Percentiles rank a stretch among this genome's conserved stretches.
phyloP scores from a whole-genome alignment of 345 rosid genomes.

The Brassica nigra region DNA sequence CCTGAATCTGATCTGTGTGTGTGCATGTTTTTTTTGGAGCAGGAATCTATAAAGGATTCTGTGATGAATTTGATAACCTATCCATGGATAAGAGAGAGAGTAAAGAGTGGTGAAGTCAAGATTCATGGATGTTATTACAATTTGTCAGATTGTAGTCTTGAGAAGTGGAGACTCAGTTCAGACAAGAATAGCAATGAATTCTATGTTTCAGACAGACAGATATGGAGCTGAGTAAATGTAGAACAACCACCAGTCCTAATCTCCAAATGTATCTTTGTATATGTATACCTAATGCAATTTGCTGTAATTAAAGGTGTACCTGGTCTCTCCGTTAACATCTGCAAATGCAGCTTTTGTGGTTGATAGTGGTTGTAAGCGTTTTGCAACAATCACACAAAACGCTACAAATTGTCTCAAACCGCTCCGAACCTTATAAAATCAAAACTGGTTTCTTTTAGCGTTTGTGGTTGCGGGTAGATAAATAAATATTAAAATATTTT shows the following conservation, averaged over 20 bases:
- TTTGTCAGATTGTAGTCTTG: constrained; percentile 59
- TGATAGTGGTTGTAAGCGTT: no score
- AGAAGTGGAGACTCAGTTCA: constrained; percentile 58
- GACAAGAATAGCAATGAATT: constrained; percentile 36
- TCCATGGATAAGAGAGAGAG: constrained; percentile 74
- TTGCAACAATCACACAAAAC: no score
- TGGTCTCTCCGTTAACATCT: no score
- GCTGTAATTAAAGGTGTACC: no score
- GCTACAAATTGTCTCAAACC: no score
- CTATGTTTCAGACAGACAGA: constrained; percentile 32
- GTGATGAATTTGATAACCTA: constrained; percentile 64
- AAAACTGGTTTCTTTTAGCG: no score
- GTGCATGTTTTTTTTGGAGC: constrained; percentile 18
- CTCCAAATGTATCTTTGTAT: constrained; percentile 23
- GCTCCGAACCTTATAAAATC: no score
- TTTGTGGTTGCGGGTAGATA: no score
- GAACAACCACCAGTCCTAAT: neutral
- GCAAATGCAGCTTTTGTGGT: no score
- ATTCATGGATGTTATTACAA: constrained; percentile 74
- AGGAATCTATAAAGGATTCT: constrained; percentile 70
- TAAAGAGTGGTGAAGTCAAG: constrained; percentile 44
- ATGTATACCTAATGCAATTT: neutral
- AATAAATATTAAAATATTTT: no score
- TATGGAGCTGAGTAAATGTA: constrained; percentile 30
- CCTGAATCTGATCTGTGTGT: constrained; percentile 1